Evolutionary conservation across 2,329 filamentous ascomycete species (phyloP), one percentile per base, ranked within the genome.

Genomic region (Beauveria sp.): DNA sequence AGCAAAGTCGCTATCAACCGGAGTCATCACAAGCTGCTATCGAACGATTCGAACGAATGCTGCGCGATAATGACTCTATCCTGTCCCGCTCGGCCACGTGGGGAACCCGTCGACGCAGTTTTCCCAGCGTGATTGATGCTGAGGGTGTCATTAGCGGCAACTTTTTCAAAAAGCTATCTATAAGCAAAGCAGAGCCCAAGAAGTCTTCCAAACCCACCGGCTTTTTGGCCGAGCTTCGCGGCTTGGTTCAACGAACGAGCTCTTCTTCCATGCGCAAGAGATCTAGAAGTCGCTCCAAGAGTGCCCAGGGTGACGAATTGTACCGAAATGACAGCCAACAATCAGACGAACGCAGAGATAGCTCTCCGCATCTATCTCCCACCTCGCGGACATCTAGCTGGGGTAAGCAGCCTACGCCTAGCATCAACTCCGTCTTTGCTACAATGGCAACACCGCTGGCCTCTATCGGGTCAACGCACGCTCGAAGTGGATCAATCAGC

Each of bases 71-170:
- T 53, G 80, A 79, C 31, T 88, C 85, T 0, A 76, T 87, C 12
- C 72, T 86, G 10, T 88, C 85, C 2, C 77, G 83, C 64, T 81
- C 85, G 16, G 88, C 88, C 20, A 91, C 88, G 0, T 86, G 88
- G 79, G 88, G 88, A 18, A 91, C 88, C 1, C 81, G 84, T 7
- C 82, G 87, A 48, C 82, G 83, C 62, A 88, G 87, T 70, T 77
- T 88, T 54, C 84, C 87, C 1, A 86, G 81, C 66, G 67, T 80
- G 61, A 65, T 77, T 5, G 86, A 89, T 62, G 74, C 85, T 31
- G 85, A 88, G 43, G 84, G 80, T 20, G 75, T 88, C 49, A 79
- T 78, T 9, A 82, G 81, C 60, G 84, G 86, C 26, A 85, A 80
- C 62, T 79, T 90, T 45, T 72, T 89, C 46, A 89, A 88, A 68